Conservation (phyloP, 2,329 filamentous ascomycete genomes). For the Teratosphaeria viscida region DNA sequence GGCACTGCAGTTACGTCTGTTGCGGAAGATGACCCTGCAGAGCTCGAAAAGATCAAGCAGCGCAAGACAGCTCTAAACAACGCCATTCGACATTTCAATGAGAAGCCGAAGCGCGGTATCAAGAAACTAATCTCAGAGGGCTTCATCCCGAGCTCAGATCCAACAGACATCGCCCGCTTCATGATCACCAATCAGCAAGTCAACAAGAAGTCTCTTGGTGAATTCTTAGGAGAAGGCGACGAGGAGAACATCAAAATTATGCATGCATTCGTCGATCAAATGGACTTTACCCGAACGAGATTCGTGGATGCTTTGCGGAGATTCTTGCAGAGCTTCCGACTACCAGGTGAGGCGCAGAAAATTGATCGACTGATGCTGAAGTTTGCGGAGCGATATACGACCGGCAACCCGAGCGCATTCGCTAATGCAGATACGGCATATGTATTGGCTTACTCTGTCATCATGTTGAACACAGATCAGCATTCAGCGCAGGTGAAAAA, state of each 20-base stretch:
- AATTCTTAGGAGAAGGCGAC: constrained; percentile 90
- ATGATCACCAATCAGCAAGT: constrained; percentile 70
- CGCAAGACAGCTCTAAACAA: constrained; percentile 86
- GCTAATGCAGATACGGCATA: constrained; percentile 98
- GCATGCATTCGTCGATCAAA: constrained; percentile 92
- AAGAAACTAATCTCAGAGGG: constrained; percentile 74
- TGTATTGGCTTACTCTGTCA: constrained; percentile 90
- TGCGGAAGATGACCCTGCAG: constrained; percentile 77
- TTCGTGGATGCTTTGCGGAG: constrained; percentile 88
- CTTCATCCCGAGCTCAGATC: constrained; percentile 70
- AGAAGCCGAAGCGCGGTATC: constrained; percentile 90
- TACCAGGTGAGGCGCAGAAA: constrained; percentile 95
- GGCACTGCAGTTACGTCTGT: constrained; percentile 20
- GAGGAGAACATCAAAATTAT: constrained; percentile 90
- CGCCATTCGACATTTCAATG: constrained; percentile 87
- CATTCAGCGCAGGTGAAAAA: constrained; percentile 80
- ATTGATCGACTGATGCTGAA: constrained; percentile 99
- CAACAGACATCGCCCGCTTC: constrained; percentile 76
- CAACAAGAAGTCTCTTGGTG: constrained; percentile 85
- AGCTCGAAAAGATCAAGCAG: constrained; percentile 91
- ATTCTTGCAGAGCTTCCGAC: constrained; percentile 87
- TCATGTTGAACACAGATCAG: constrained; percentile 90
- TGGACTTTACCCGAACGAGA: constrained; percentile 84
- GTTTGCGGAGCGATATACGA: constrained; percentile 91
- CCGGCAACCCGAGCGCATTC: constrained; percentile 91